Evolutionary conservation across 495 filamentous ascomycete species (phyloP), one percentile per base, ranked within the genome.

Genomic region (Chaetomium cochliodes): DNA sequence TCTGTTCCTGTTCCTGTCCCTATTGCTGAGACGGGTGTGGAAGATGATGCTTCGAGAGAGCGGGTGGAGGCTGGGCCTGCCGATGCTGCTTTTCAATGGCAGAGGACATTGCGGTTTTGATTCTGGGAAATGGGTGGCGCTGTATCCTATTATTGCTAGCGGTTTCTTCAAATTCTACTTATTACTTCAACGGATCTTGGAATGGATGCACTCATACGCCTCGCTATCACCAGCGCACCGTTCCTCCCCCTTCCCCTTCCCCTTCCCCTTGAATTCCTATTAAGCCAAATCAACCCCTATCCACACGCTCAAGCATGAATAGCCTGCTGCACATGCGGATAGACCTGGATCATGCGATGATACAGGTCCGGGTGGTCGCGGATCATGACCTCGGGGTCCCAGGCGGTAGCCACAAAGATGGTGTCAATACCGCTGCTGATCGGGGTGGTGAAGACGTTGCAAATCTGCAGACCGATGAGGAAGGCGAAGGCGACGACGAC

Each of bases 361-460:
- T 91, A 97, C 61, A 98, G 76, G 62, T 92, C 91, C 0, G 87
- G 87, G 74, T 96, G 92, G 59, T 96, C 88, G 23, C 85, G 79
- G 71, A 91, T 89, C 80, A 97, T 76, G 11, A 92, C 89, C 73
- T 93, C 86, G 0, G 93, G 92, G 70, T 96, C 90, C 88, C 91
- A 96, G 0, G 91, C 93, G 72, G 87, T 86, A 7, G 91, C 91
- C 12, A 93, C 90, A 70, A 97, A 97, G 65, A 97, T 90, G 5
- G 93, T 96, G 66, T 88, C 84, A 41, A 88, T 81, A 20, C 89
- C 87, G 68, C 80, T 85, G 73, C 88, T 86, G 18, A 92, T 80
- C 4, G 90, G 93, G 15, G 89, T 91, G 63, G 93, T 88, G 77
- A 96, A 93, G 62, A 93, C 85, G 78, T 94, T 90, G 70, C 87